Percentiles rank a stretch among this genome's conserved stretches.
These are phyloP conservation scores for Dictyostelium capitatum DNA, from an alignment of 78 protist genomes.

Conservation along the genomic window DNA sequence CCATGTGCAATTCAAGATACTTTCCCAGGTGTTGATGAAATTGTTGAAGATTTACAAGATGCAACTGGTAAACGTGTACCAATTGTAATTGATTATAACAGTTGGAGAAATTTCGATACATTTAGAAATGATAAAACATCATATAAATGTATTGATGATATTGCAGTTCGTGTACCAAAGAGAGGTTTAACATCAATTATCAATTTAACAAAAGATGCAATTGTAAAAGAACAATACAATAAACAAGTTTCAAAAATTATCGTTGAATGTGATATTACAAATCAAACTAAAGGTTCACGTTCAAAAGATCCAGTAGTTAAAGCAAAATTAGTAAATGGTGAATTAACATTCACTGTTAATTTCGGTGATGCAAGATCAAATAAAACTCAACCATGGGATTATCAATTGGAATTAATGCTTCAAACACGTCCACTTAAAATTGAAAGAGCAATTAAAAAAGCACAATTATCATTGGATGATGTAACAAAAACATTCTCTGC, in stretches of 20 bases:
- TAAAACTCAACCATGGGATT: slow-evolving; percentile 37
- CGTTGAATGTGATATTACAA: slow-evolving; percentile 25
- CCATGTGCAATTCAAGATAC: slow-evolving; percentile 81
- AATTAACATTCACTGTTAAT: slow-evolving; percentile 35
- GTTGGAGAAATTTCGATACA: slow-evolving; percentile 7
- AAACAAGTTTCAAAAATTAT: slow-evolving; percentile 26
- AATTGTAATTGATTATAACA: slow-evolving; percentile 36
- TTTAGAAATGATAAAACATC: slow-evolving; percentile 15
- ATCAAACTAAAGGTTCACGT: neutral
- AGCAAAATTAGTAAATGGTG: slow-evolving; percentile 27
- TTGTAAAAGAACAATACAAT: slow-evolving; percentile 24
- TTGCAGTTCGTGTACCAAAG: slow-evolving; percentile 15
- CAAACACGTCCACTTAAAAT: slow-evolving; percentile 69
- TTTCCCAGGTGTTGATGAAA: slow-evolving; percentile 50
- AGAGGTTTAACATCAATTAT: slow-evolving; percentile 22
- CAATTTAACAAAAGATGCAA: slow-evolving; percentile 8
- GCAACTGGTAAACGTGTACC: slow-evolving; percentile 53
- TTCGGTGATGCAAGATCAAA: slow-evolving; percentile 1
- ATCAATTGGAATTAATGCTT: slow-evolving; percentile 63
- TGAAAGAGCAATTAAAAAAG: slow-evolving; percentile 38
- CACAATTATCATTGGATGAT: neutral
- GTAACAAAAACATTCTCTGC: neutral
- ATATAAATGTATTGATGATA: slow-evolving; percentile 18
- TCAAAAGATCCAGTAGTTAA: slow-evolving; percentile 40
- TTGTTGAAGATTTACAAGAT: neutral